Base-by-base conservation (phyloP, 2,329 filamentous ascomycete genomes). In the Aspergillus ustus region DNA sequence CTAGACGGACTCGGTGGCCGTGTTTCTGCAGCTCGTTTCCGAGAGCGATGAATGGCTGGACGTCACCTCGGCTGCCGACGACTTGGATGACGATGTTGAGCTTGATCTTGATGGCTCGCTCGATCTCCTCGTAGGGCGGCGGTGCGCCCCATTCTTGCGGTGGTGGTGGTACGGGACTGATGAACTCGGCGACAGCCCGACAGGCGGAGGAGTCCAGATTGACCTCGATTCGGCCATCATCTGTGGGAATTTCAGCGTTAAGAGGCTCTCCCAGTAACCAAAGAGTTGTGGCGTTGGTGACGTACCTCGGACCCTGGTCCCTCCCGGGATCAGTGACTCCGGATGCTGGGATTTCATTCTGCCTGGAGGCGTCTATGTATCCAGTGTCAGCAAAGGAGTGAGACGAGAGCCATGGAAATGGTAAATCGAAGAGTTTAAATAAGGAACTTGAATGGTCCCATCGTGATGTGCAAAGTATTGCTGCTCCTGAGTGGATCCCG, bases 41-140 rank as follows among this genome's bases (percentile, higher is more conserved):
- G 1, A 88, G 75, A 0, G 85, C 83, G 54, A 88, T 75, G 57
- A 88, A 88, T 0, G 85, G 85, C 61, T 88, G 85, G 0, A 86
- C 82, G 68, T 86, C 84, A 8, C 84, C 84, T 8, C 8, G 85
- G 80, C 68, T 88, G 80, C 45, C 86, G 75, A 86, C 84, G 2
- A 85, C 81, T 59, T 85, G 84, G 55, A 86, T 84, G 4, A 85
- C 82, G 48, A 85, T 80, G 57, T 85, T 85, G 22, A 85, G 70
- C n/a, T 69, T 65, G 20, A 72, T 52, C 17, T 66, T 60, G 17
- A 48, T 37, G 5, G 44, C 6, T 43, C 19, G 44, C 15, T 48
- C 29, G 9, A 20, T 17, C 17, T 59, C 57, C 11, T 48, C 25
- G 51, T 59, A 59, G 15, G 29, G 43, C 2, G 57, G 51, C 19